Percentiles rank a stretch among this genome's conserved stretches.
Evolutionary conservation across 2,329 filamentous ascomycete species (phyloP).

Genomic region (Hypoxylon sp.): DNA sequence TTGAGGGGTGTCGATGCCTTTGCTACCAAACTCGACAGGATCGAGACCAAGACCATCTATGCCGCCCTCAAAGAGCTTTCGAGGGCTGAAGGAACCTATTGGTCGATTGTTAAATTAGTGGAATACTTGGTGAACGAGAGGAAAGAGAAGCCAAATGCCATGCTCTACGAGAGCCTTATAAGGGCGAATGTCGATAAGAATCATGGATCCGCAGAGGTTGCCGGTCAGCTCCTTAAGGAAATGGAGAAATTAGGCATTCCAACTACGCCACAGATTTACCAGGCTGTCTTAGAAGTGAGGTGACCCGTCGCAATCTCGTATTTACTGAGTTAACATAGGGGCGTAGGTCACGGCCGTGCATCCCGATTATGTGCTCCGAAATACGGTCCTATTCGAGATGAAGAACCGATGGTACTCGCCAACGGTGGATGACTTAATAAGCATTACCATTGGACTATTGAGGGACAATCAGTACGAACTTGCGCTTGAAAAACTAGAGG

Average conservation of each 20-base stretch:
- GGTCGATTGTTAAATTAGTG: conserved; percentile 61
- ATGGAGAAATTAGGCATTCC: conserved; percentile 74
- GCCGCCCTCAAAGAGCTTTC: conserved; percentile 60
- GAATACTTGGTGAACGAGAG: conserved; percentile 70
- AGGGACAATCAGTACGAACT: conserved; percentile 87
- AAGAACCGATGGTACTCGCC: conserved; percentile 77
- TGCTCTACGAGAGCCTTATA: conserved; percentile 81
- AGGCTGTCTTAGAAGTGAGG: conserved; percentile 65
- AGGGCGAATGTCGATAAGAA: conserved; percentile 74
- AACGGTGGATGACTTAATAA: conserved; percentile 72
- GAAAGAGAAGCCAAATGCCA: conserved; percentile 65
- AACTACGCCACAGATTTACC: conserved; percentile 76
- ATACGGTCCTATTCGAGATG: conserved; percentile 79
- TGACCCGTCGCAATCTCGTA: conserved; percentile 8
- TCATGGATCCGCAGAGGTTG: conserved; percentile 74
- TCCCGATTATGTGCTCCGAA: conserved; percentile 83
- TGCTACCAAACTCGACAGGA: conserved; percentile 46
- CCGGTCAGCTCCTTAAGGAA: conserved; percentile 76
- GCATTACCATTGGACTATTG: conserved; percentile 79
- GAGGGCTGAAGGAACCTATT: conserved; percentile 55
- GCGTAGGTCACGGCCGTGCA: conserved; percentile 79
- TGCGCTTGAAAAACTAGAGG: conserved; percentile 77
- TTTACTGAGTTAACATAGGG: conserved; percentile 21
- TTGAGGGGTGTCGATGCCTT: conserved; percentile 43
- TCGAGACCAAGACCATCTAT: conserved; percentile 59